Base-by-base conservation (phyloP, 345 rosid species). In the Sonneratia caseolaris region DNA sequence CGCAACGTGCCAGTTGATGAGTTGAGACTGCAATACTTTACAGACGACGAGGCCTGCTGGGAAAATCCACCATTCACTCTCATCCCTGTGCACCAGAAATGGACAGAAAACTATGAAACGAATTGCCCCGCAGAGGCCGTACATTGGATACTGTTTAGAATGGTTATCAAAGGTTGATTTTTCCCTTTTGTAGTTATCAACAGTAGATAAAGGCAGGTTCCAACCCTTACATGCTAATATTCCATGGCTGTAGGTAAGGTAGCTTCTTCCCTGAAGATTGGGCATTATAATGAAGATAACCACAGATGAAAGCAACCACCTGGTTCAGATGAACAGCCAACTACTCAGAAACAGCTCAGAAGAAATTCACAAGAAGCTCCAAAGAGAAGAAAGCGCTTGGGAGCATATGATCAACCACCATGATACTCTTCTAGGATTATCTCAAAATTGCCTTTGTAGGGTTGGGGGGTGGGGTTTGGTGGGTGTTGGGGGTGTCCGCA, bases 31-130 rank as follows among this genome's bases (percentile, higher is more conserved):
- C 65, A 95, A 77, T 68, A 88, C 80, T 79, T 95, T 95, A 83
- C 97, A 95, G 38, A 89, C 69, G 66, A 95, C 98, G 75, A 95
- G 82, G 67, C 89, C 96, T 36, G 85, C 97, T 24, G 99, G 99
- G 77, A 95, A 92, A 74, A 95, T 84, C 99, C 99, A 92, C 98
- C 99, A 89, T 77, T 92, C 99, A 75, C 96, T 91, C 77, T 95
- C 99, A 78, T 94, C 98, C 96, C 99, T 95, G 92, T 88, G 81
- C 57, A 75, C 71, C 74, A 66, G 49, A 59, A 3, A 37, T 69
- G 32, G 14, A 36, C 21, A 9, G 3, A 22, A 15, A 62, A 12
- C 16, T 10, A 11, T 22, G 16, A 27, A 22, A 22, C 3, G 10
- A 42, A 27, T 11, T 8, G 19, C 19, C 66, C 66, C 21, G 12